Base-by-base conservation (phyloP, 2,329 filamentous ascomycete genomes). In the Rugonectria rugulosa region DNA sequence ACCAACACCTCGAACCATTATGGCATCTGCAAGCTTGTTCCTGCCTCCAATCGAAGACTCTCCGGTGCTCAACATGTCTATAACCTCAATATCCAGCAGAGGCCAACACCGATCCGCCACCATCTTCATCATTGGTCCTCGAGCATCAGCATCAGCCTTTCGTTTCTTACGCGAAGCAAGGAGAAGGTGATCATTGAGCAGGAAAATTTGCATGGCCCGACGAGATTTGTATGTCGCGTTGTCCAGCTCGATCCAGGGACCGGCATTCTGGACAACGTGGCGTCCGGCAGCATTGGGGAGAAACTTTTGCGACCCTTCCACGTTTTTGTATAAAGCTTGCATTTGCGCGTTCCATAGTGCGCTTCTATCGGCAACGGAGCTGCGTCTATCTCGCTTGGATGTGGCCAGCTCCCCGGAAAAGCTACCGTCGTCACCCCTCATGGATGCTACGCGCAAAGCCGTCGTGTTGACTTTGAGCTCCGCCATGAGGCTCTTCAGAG, bases 231-330 rank as follows among this genome's bases (percentile, higher is more conserved):
- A 98, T 0, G 95, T 99, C 10, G 95, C 95, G 61, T 95, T 96
- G 75, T 99, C 96, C 58, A 99, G 81, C 76, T 99, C 94, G 56
- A 98, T 90, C 95, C 95, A 99, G 42, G 89, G 85, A 1, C 91
- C 90, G 4, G 92, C 96, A 73, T 98, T 94, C 72, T 96, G 88
- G 2, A 98, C 86, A 40, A 99, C 92, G 71, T 97, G 96, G 32
- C 95, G 88, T n/a, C 93, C 94, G 17, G 90, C 87, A 17, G 92
- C 84, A 50, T 93, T 95, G 12, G 95, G 95, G 10, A 99, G 79
- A 69, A 96, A 99, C 72, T 98, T 98, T 69, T 99, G 95, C 9
- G 93, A 97, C 2, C 94, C 94, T 73, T 98, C 95, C n/a, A 99
- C 91, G 37, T 90, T 91, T 77, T 97, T 98, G 86, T 95, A 99